These are phyloP conservation scores for Dactylorhiza incarnata DNA, from an alignment of 106 monocot genomes.

Conservation along the genomic window DNA sequence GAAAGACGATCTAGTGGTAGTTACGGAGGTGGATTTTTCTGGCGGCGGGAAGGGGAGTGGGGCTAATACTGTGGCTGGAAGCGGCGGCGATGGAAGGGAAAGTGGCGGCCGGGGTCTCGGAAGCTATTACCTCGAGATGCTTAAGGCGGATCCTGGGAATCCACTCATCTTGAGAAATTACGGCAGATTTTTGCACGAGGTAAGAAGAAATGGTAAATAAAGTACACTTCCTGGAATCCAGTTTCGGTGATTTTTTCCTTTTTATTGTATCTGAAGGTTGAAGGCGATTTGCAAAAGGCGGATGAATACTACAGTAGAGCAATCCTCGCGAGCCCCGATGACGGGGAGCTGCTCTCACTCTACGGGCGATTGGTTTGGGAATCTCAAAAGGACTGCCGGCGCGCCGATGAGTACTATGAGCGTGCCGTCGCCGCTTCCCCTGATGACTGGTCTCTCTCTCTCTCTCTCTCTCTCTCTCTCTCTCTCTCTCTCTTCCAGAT, in stretches of 20 bases:
- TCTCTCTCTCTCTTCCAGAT: neutral
- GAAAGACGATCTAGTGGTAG: slow-evolving; percentile 11
- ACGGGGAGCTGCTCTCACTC: slow-evolving; percentile 22
- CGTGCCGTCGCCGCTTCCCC: slow-evolving; percentile 23
- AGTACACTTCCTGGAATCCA: neutral
- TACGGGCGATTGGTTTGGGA: slow-evolving; percentile 27
- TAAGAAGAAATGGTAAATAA: slow-evolving; percentile 3
- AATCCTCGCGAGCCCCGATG: slow-evolving; percentile 19
- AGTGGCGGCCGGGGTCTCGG: slow-evolving; percentile 10
- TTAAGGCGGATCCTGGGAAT: slow-evolving; percentile 54
- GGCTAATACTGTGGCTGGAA: slow-evolving; percentile 17
- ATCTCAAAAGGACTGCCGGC: slow-evolving; percentile 16
- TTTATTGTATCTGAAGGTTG: slow-evolving; percentile 5
- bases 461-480: neutral
- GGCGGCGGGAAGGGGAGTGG: slow-evolving; percentile 23
- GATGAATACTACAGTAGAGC: slow-evolving; percentile 27
- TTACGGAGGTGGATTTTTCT: slow-evolving; percentile 1
- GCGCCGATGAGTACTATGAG: slow-evolving; percentile 18
- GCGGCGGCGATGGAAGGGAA: slow-evolving; percentile 11
- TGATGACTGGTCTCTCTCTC: slow-evolving; percentile 17
- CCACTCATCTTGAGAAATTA: slow-evolving; percentile 71
- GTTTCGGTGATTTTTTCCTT: neutral
- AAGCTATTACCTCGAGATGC: slow-evolving; percentile 52
- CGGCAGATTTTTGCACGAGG: slow-evolving; percentile 73
- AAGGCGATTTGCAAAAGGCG: slow-evolving; percentile 18